Conservation (phyloP, 2,329 filamentous ascomycete species). For the Cryphonectria radicalis region DNA sequence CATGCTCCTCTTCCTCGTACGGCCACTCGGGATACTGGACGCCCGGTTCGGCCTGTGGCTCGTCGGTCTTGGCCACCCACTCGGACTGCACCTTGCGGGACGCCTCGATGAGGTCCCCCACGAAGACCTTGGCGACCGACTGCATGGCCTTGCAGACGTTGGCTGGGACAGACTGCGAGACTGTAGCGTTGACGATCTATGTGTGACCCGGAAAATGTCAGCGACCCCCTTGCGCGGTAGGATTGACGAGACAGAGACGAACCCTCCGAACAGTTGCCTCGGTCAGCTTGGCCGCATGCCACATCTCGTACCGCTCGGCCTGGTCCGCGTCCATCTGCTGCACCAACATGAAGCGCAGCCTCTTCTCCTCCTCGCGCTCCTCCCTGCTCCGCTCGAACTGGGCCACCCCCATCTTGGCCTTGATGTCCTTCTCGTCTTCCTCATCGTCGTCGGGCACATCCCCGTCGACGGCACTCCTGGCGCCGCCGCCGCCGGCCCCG, state of each 20-base stretch:
- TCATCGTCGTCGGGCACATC: conserved; percentile 53
- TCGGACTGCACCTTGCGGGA: conserved; percentile 73
- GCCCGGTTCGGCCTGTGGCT: conserved; percentile 59
- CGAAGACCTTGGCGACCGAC: conserved; percentile 76
- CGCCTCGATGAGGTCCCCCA: conserved; percentile 74
- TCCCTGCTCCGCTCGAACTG: conserved; percentile 49
- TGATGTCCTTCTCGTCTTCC: conserved; percentile 38
- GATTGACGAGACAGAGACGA: conserved; percentile 35
- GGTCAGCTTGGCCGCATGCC: conserved; percentile 69
- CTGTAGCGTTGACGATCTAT: conserved; percentile 77
- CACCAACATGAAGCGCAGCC: conserved; percentile 63
- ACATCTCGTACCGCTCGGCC: conserved; percentile 71
- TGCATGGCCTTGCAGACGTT: conserved; percentile 77
- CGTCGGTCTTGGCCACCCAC: conserved; percentile 64
- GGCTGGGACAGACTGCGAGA: conserved; percentile 76
- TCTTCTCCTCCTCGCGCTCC: conserved; percentile 68
- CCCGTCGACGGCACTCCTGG: conserved; percentile 54
- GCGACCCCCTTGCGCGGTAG: background rate
- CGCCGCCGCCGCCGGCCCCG: conserved; percentile 42
- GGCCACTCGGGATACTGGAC: conserved; percentile 38
- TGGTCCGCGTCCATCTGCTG: conserved; percentile 69
- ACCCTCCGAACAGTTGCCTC: conserved; percentile 72
- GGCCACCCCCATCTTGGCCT: conserved; percentile 37
- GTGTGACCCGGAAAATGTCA: conserved; percentile 16
- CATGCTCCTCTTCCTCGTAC: conserved; percentile 39